Percentiles rank a stretch among this genome's conserved stretches.
phyloP scores from a whole-genome alignment of 179 eudicot species.

The Beta corolliflora region DNA sequence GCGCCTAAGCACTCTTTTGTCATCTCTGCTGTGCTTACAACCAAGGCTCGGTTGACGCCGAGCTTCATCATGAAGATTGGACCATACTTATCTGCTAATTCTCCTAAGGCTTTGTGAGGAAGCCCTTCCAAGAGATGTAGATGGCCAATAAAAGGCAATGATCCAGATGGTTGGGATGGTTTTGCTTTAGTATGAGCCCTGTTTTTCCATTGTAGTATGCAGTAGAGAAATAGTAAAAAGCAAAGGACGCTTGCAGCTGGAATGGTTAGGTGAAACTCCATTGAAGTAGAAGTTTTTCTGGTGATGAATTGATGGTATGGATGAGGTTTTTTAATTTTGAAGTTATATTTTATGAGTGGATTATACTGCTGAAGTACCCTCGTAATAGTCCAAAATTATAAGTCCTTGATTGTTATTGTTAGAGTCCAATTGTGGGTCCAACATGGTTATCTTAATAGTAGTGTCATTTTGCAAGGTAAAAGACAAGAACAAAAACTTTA shows the following conservation, averaged over 20 bases:
- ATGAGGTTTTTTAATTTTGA: too few relatives aligned
- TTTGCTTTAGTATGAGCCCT: background rate
- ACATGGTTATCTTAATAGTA: too few relatives aligned
- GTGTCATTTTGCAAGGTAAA: too few relatives aligned
- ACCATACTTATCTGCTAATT: slow-evolving; percentile 27
- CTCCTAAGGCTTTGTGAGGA: slow-evolving; percentile 17
- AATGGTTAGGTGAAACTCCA: background rate
- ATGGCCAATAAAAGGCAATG: slow-evolving; percentile 30
- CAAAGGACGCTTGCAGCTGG: background rate
- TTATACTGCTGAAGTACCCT: too few relatives aligned
- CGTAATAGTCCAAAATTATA: too few relatives aligned
- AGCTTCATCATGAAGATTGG: slow-evolving; percentile 22
- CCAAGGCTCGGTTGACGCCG: slow-evolving; percentile 15
- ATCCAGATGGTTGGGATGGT: slow-evolving; percentile 20
- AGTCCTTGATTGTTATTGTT: too few relatives aligned
- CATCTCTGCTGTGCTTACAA: slow-evolving; percentile 18
- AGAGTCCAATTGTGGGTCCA: too few relatives aligned
- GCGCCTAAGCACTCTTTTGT: slow-evolving; percentile 12
- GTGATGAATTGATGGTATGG: too few relatives aligned
- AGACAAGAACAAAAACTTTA: too few relatives aligned
- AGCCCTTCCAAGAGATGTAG: background rate
- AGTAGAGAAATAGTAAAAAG: slow-evolving; percentile 5
- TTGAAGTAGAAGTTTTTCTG: background rate
- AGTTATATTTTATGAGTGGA: too few relatives aligned
- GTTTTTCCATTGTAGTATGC: background rate